Base-by-base conservation (phyloP, 1,284 basidiomycete species). In the Leccinum pachyderme region DNA sequence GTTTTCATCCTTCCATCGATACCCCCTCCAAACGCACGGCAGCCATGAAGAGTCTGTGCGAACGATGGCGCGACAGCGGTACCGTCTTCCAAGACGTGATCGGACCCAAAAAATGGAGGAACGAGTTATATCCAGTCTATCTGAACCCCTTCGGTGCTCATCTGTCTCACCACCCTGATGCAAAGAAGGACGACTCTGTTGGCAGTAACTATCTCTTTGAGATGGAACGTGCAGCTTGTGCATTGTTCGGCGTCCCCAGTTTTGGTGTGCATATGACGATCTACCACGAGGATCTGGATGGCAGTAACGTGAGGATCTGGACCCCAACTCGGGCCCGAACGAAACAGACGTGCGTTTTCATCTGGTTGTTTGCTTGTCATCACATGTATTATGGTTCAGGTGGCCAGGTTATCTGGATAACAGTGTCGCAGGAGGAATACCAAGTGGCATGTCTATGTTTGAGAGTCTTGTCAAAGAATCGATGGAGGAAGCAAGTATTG, bases 401-500 rank as follows among this genome's bases (percentile, higher is more conserved):
- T 94, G 84, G 76, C 86, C 91, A 8, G 86, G 89, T 0, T 81
- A 78, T 56, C 75, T 90, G 13, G 91, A 94, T 64, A 94, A 94
- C 68, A 86, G 80, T 28, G 87, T 89, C 29, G 89, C 89, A 11
- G 89, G 90, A 2, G 89, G 89, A 11, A 88, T 90, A 25, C 81
- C 87, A 0, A 84, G 87, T 7, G 93, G 95, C 2, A 86, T 91
- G 73, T 71, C 77, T 0, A 76, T 84, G 0, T 82, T 90, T 52
- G 89, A 95, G 53, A 81, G 86, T 4, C 78, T 98, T 51, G 81
- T 97, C 43, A 95, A 97, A 66, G 96, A 99, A 72, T 90, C 92
- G 60, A 87, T 86, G 77, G 95, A 98, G 67, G 95, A 98, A 72
- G 95, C 93, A 13, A 91, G 86, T 61, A 78, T 97, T 22, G 75